Evolutionary conservation across 139 green algal genomes (phyloP), one percentile per base, ranked within the genome.

Genomic region (Chlorella sp.): DNA sequence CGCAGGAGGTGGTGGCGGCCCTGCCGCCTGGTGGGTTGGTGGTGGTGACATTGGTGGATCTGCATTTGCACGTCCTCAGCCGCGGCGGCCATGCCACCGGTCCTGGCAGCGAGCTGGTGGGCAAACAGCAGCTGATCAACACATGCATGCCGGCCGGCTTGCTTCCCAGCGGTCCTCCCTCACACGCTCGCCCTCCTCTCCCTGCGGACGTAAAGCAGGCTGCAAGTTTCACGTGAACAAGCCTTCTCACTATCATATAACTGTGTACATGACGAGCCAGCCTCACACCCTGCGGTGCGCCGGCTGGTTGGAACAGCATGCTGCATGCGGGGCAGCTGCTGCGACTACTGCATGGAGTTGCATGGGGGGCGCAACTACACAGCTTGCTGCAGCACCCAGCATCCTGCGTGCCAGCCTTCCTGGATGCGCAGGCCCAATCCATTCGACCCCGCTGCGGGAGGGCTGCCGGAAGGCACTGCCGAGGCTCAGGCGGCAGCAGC

Each of bases 261-360:
- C 89, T 21, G 64, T 92, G 11, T 91, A 87, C 72, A 90, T 90
- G 87, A 83, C 84, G 34, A 82, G 62, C 25, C 87, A 90, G 83
- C 87, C 87, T 3, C 63, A 76, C 83, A 90, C 72, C 32, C 79
- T 86, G 39, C 44, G 82, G 78, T 63, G 74, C 9, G 32, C 65
- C 1, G 51, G 1, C 32, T 47, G 15, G 12, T 25, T 4, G 17
- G 21, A 28, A 26, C 11, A 28, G 32, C 0, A 28, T n/a, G n/a
- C n/a, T n/a, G n/a, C n/a, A n/a, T n/a, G n/a, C n/a, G n/a, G n/a
- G n/a, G n/a, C n/a, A n/a, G n/a, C n/a, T n/a, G n/a, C n/a, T n/a
- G n/a, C n/a, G n/a, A n/a, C n/a, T n/a, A n/a, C n/a, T n/a, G n/a
- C n/a, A n/a, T n/a, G n/a, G n/a, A n/a, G n/a, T n/a, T n/a, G n/a